Conservation (phyloP, 208 protist genomes). For the Acanthamoeba healyi region DNA sequence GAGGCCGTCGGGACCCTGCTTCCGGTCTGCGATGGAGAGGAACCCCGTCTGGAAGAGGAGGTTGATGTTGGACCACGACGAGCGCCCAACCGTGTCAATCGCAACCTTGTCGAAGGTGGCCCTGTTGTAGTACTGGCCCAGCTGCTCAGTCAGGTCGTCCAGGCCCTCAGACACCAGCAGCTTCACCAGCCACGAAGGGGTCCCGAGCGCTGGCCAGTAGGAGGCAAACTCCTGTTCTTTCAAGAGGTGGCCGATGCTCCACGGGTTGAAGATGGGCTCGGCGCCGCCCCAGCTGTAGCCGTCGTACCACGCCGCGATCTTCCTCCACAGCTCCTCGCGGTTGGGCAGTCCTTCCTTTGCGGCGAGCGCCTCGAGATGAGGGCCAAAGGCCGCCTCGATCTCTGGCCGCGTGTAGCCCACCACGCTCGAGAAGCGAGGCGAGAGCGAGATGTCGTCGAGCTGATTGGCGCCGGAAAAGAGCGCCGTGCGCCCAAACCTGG, state of each 20-base stretch:
- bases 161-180: background rate
- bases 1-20: background rate
- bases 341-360: background rate
- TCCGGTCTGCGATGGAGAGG: background rate
- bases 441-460: background rate
- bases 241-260: background rate
- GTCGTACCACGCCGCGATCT: slow-evolving; percentile 8
- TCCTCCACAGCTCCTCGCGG: background rate
- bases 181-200: background rate
- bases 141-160: background rate
- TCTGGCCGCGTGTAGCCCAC: slow-evolving; percentile 21
- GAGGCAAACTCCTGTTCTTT: background rate
- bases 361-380: background rate
- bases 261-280: slow-evolving; percentile 2
- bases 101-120: background rate
- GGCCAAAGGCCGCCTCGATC: slow-evolving; percentile 5
- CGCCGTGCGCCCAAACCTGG: slow-evolving; percentile 25
- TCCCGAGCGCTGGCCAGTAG: slow-evolving; percentile 1
- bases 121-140: background rate
- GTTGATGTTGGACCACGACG: background rate
- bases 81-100: background rate
- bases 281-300: background rate
- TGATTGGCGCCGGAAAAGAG: slow-evolving; percentile 29
- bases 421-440: background rate
- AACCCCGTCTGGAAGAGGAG: background rate